phyloP scores from a whole-genome alignment of 2,329 filamentous ascomycete species.

The Diaporthe vexans region DNA sequence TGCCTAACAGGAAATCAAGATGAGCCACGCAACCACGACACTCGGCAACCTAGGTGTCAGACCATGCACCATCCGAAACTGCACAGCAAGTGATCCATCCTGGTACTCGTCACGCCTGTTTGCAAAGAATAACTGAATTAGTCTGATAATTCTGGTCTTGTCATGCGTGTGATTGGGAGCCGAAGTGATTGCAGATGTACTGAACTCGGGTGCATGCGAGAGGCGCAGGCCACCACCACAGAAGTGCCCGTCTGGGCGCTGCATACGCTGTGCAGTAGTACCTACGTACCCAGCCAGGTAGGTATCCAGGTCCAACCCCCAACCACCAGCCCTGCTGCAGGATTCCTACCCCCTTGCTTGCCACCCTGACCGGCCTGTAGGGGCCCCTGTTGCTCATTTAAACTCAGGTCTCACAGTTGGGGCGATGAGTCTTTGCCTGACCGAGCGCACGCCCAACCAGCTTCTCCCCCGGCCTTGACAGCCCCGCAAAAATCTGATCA shows the following conservation, averaged over 20 bases:
- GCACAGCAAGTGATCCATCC: not conserved
- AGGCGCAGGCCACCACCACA: not conserved
- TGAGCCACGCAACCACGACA: too few species aligned
- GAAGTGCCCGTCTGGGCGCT: not conserved
- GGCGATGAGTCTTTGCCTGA: conserved; percentile 40
- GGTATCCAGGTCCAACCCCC: not conserved
- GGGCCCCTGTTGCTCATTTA: conserved; percentile 36
- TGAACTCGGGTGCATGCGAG: too few species aligned
- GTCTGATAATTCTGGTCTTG: too few species aligned
- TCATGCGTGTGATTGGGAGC: too few species aligned
- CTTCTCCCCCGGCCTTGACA: not conserved
- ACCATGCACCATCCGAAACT: not conserved
- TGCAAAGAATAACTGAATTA: not conserved
- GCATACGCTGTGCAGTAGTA: too few species aligned
- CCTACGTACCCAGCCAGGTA: too few species aligned
- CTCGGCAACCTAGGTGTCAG: too few species aligned
- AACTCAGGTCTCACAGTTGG: conserved; percentile 35
- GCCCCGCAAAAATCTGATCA: conserved; percentile 23
- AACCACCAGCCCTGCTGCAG: not conserved
- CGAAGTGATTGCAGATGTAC: too few species aligned
- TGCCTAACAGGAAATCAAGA: too few species aligned
- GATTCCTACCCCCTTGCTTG: conserved; percentile 30
- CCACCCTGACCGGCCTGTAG: conserved; percentile 18
- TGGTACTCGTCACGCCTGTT: not conserved
- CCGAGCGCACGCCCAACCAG: conserved; percentile 36